Percentiles rank a stretch among this genome's conserved stretches.
Evolutionary conservation across 352 stramenopile species (phyloP).

Genomic region (Phytophthora sp.): DNA sequence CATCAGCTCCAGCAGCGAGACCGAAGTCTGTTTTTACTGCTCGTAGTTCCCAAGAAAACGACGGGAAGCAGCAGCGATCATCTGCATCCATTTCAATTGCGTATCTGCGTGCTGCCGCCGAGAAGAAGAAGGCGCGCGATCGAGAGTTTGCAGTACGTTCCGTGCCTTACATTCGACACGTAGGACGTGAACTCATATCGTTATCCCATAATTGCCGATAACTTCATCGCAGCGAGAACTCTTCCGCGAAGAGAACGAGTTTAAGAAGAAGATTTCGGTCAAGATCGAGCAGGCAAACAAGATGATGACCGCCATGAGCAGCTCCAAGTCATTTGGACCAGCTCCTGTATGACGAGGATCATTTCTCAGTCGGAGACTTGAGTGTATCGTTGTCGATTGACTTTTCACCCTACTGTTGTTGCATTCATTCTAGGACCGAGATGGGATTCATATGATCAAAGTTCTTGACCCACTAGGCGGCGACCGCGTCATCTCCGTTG

Average conservation of each 20-base stretch:
- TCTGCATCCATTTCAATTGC: conserved; percentile 58
- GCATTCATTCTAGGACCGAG: conserved; percentile 50
- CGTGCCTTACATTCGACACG: no score
- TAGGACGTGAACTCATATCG: no score
- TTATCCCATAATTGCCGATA: no score
- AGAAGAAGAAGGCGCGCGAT: conserved; percentile 75
- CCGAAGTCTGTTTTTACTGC: conserved; percentile 26
- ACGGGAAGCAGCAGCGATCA: conserved; percentile 16
- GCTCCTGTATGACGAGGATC: conserved; percentile 41
- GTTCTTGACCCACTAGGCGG: conserved; percentile 44
- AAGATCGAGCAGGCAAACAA: conserved; percentile 88
- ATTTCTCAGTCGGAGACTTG: not conserved
- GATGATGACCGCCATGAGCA: conserved; percentile 54
- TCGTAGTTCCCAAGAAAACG: conserved; percentile 9
- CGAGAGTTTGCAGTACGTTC: conserved; percentile 66
- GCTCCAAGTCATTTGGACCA: conserved; percentile 50
- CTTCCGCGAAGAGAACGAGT: conserved; percentile 64
- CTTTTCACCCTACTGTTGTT: not conserved
- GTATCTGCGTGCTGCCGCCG: conserved; percentile 58
- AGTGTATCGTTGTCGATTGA: no score
- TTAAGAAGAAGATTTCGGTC: conserved; percentile 74
- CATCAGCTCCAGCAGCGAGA: conserved; percentile 59
- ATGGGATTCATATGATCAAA: conserved; percentile 74
- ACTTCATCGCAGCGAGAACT: conserved; percentile 48
- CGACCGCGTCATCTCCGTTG: conserved; percentile 68